These are phyloP conservation scores for Dianthus caryophyllus DNA, from an alignment of 148 eudicot genomes.

Conservation along the genomic window DNA sequence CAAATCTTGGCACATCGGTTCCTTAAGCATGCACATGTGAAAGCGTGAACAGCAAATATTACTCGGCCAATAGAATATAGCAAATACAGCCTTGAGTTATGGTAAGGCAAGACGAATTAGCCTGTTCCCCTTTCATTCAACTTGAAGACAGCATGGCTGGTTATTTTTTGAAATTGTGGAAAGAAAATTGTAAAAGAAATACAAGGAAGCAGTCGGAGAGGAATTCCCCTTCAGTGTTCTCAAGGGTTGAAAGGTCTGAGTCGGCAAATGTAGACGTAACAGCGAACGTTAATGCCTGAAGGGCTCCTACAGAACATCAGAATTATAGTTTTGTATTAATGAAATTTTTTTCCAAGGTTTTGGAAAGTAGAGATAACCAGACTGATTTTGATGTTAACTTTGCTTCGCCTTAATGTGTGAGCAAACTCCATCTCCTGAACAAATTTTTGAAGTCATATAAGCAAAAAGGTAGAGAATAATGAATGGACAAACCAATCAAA, in stretches of 20 bases:
- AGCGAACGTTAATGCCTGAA: neutral
- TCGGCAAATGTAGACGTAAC: neutral
- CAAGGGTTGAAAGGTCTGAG: neutral
- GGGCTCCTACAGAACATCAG: too few species aligned
- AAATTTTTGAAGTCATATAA: neutral
- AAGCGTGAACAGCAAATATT: neutral
- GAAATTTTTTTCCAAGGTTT: neutral
- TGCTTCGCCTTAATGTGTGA: conserved; percentile 89
- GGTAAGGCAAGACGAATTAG: neutral
- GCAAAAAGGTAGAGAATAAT: neutral
- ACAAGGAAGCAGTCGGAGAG: neutral
- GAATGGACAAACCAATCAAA: neutral
- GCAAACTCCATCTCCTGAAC: conserved; percentile 99
- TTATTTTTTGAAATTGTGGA: neutral
- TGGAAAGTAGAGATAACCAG: conserved; percentile 47
- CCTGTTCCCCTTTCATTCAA: neutral
- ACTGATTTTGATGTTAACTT: conserved; percentile 89
- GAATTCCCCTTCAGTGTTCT: neutral
- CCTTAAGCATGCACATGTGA: neutral
- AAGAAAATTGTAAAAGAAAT: neutral
- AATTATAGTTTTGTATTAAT: neutral
- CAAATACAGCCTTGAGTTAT: neutral
- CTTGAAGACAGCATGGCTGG: neutral
- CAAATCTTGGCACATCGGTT: neutral
- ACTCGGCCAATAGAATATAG: neutral